These are phyloP conservation scores for Metarhizium album DNA, from an alignment of 2,329 filamentous ascomycete species.

Conservation along the genomic window DNA sequence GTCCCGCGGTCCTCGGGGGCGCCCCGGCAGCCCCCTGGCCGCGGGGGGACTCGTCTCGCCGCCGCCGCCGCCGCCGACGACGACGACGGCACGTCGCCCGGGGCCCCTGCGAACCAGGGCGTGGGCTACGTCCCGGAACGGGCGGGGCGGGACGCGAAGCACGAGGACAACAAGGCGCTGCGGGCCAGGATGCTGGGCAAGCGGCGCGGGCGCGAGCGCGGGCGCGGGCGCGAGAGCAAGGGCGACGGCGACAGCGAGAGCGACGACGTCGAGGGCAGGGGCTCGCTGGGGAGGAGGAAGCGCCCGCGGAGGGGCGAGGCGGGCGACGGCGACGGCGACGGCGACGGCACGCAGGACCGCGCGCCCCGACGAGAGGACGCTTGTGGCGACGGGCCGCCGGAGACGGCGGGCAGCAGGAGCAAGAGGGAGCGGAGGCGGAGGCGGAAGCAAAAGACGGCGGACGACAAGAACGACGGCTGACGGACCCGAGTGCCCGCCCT, in stretches of 20 bases:
- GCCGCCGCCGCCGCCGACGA: background rate
- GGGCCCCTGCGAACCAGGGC: constrained; percentile 22
- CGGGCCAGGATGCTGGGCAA: constrained; percentile 20
- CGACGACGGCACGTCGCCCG: background rate
- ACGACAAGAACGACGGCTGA: background rate
- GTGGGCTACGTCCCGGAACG: constrained; percentile 27
- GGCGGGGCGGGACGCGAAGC: constrained; percentile 9
- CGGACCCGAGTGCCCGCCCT: no score
- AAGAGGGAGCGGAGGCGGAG: constrained; percentile 14
- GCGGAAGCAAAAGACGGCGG: constrained; percentile 16
- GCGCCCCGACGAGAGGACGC: no score
- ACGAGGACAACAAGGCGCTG: constrained; percentile 18
- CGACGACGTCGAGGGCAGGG: constrained; percentile 26
- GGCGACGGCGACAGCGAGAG: constrained; percentile 22
- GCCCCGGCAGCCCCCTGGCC: background rate
- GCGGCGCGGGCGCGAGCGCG: constrained; percentile 5
- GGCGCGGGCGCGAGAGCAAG: constrained; percentile 8
- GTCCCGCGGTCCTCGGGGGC: background rate
- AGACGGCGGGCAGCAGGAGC: background rate
- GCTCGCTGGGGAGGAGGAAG: constrained; percentile 28
- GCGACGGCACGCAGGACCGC: background rate
- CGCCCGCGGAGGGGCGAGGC: constrained; percentile 12
- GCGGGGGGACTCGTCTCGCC: no score
- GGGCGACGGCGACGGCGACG: background rate
- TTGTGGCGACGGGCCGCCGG: background rate